phyloP scores from a whole-genome alignment of 148 eudicot genomes.

The Camellia granthamiana region DNA sequence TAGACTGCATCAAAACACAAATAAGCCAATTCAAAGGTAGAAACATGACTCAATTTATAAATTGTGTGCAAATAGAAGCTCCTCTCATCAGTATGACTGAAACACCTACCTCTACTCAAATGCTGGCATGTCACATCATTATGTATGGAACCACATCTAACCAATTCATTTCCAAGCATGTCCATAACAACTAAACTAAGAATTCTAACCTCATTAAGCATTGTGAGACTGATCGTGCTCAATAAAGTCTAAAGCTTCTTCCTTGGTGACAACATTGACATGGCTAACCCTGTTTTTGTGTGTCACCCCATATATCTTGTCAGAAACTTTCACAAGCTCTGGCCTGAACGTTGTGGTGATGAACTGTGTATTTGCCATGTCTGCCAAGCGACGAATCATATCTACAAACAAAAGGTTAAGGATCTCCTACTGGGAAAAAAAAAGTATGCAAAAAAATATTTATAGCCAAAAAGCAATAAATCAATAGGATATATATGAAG shows the following conservation, averaged over 20 bases:
- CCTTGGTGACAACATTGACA: conserved; percentile 68
- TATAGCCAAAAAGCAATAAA: not conserved
- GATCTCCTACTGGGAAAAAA: conserved; percentile 10
- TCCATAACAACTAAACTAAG: not conserved
- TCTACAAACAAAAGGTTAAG: conserved; percentile 49
- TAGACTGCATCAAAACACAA: not conserved
- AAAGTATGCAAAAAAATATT: not conserved
- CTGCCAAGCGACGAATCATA: conserved; percentile 95
- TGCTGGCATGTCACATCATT: not conserved
- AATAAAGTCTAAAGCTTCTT: conserved; percentile 78
- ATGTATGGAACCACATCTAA: conserved; percentile 14
- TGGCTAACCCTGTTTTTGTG: conserved; percentile 87
- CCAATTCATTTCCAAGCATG: not conserved
- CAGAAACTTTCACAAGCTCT: conserved; percentile 96
- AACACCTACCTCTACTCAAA: not conserved
- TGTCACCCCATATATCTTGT: conserved; percentile 86
- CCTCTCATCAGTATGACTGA: not conserved
- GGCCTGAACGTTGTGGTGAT: conserved; percentile 87
- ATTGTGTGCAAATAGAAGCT: not conserved
- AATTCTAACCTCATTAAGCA: conserved; percentile 31
- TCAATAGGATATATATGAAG: too few relatives aligned
- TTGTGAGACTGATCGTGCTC: conserved; percentile 86
- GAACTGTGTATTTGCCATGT: conserved; percentile 78
- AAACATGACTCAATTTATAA: not conserved
- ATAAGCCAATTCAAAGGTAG: not conserved